A percentile compares a stretch with the other conserved stretches of the same genome.
These are phyloP conservation scores for Lentinus brumalis DNA, from an alignment of 768 basidiomycete species.

Conservation along the genomic window DNA sequence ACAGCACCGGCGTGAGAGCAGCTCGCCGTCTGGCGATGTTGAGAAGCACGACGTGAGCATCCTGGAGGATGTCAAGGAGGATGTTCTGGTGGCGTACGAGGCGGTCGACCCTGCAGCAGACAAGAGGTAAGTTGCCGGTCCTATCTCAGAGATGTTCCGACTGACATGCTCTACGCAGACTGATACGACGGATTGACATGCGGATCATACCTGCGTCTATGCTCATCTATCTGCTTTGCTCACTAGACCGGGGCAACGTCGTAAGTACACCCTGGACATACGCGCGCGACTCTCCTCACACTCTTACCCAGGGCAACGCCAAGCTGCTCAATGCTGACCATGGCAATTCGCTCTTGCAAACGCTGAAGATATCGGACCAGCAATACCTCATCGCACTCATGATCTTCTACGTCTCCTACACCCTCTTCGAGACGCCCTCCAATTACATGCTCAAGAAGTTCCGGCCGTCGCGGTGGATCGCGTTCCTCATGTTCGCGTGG, in stretches of 20 bases:
- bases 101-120: background rate
- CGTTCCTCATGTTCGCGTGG: slow-evolving; percentile 43
- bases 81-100: background rate
- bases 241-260: slow-evolving; percentile 22
- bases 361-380: slow-evolving; percentile 29
- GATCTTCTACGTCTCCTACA: slow-evolving; percentile 43
- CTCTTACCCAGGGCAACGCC: slow-evolving; percentile 29
- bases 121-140: background rate
- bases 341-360: slow-evolving; percentile 33
- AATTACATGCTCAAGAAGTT: slow-evolving; percentile 43
- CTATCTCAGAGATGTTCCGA: background rate
- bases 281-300: background rate
- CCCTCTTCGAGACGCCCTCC: slow-evolving; percentile 42
- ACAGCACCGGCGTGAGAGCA: background rate
- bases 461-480: slow-evolving; percentile 41
- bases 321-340: slow-evolving; percentile 37
- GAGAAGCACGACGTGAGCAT: background rate
- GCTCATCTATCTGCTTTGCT: slow-evolving; percentile 39
- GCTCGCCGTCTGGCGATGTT: background rate
- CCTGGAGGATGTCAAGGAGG: background rate
- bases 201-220: slow-evolving; percentile 39
- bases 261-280: background rate
- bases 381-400: slow-evolving; percentile 41
- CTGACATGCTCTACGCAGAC: background rate
- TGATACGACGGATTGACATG: slow-evolving; percentile 30